Evolutionary conservation across 352 stramenopile genomes (phyloP).

Genomic region (Phytophthora hybrid): DNA sequence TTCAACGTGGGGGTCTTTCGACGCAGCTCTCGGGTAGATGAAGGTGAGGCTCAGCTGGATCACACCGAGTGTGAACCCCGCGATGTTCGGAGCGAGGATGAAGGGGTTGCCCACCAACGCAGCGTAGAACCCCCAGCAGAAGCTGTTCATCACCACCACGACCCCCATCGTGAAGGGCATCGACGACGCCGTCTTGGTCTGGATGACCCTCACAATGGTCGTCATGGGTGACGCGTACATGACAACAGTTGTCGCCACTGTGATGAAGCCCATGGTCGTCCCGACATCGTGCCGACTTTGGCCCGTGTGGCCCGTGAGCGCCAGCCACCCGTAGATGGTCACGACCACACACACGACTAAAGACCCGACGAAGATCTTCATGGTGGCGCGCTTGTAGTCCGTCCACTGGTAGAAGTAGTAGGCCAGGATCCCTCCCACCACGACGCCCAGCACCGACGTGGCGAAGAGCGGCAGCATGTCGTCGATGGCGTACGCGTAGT

Average conservation of each 20-base stretch:
- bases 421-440: conserved; percentile 18
- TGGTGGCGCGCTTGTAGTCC: conserved; percentile 2
- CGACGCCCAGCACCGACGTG: conserved; percentile 25
- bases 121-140: conserved; percentile 23
- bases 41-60: conserved; percentile 53
- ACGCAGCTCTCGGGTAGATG: conserved; percentile 30
- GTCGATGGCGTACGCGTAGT: conserved; percentile 32
- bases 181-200: conserved; percentile 32
- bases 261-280: conserved; percentile 48
- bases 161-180: conserved; percentile 37
- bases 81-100: conserved; percentile 42
- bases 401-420: conserved; percentile 29
- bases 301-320: conserved; percentile 20
- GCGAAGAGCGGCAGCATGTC: conserved; percentile 31
- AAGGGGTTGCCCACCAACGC: conserved; percentile 27
- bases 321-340: conserved; percentile 39
- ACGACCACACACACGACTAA: conserved; percentile 15
- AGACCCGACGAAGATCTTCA: background rate
- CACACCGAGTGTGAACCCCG: conserved; percentile 32
- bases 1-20: conserved; percentile 1
- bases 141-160: conserved; percentile 27
- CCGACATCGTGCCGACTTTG: conserved; percentile 32
- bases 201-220: conserved; percentile 42
- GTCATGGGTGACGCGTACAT: conserved; percentile 65
- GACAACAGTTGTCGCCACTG: conserved; percentile 50